Conservation (phyloP, 768 basidiomycete species). For the Lentinula sp. region DNA sequence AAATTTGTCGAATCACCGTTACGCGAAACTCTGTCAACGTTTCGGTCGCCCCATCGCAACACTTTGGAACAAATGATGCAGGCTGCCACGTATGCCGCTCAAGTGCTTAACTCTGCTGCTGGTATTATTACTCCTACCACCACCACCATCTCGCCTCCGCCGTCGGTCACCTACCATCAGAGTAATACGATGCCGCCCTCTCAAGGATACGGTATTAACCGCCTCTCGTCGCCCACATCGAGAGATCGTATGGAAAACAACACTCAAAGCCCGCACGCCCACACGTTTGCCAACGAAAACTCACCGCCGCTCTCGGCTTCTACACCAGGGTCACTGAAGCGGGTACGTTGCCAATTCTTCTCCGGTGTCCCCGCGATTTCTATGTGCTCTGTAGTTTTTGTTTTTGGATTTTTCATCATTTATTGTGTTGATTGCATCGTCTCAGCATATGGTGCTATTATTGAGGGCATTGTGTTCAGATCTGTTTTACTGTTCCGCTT, state of each 20-base stretch:
- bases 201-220: not conserved
- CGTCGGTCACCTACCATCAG: not conserved
- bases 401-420: not conserved
- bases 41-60: not conserved
- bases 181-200: not conserved
- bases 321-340: not conserved
- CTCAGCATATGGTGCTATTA: not conserved
- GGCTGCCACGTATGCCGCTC: conserved; percentile 34
- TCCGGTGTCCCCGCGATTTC: not conserved
- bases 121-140: not conserved
- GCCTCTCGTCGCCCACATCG: not conserved
- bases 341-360: not conserved
- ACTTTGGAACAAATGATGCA: conserved; percentile 36
- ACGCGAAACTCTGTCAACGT: not conserved
- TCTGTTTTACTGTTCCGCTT: not conserved
- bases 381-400: not conserved
- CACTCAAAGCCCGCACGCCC: not conserved
- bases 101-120: conserved; percentile 39
- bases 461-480: not conserved
- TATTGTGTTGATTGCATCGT: not conserved
- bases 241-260: not conserved
- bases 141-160: not conserved
- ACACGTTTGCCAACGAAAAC: not conserved
- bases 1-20: conserved; percentile 2
- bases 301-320: conserved; percentile 1